Conservation (phyloP, 179 eudicot genomes). For the Pouteria campechiana region DNA sequence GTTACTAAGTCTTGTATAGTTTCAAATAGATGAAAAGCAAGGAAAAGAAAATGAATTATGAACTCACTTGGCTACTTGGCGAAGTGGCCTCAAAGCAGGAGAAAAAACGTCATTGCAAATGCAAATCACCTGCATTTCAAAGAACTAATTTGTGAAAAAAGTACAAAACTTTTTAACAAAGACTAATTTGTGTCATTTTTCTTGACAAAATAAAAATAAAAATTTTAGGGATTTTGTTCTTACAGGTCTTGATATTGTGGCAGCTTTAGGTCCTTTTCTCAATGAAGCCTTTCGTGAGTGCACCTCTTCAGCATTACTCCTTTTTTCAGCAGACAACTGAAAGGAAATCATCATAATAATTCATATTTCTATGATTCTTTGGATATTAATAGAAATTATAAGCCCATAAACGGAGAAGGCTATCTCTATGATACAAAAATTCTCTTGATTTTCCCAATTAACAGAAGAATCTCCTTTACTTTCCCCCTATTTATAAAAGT, state of each 20-base stretch:
- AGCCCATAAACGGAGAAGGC: too few species aligned
- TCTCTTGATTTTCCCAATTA: too few species aligned
- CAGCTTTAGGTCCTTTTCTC: constrained; percentile 47
- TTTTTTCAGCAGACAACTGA: constrained; percentile 61
- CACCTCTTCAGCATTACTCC: constrained; percentile 29
- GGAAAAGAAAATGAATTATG: neutral
- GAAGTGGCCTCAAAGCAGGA: constrained; percentile 87
- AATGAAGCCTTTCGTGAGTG: constrained; percentile 34
- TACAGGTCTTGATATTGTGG: constrained; percentile 81
- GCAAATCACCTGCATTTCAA: constrained; percentile 73
- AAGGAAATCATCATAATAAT: too few species aligned
- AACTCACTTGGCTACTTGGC: constrained; percentile 90
- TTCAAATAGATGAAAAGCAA: neutral
- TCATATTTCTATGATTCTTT: too few species aligned
- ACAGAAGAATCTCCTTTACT: too few species aligned
- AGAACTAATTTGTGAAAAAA: constrained; percentile 7
- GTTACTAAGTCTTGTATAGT: neutral
- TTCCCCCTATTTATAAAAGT: too few species aligned
- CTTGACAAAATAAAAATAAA: too few species aligned
- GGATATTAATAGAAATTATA: too few species aligned
- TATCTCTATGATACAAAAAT: too few species aligned
- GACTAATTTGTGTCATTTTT: too few species aligned
- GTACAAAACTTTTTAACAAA: constrained; percentile 1
- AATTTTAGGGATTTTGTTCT: too few species aligned
- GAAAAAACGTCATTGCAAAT: constrained; percentile 97